A percentile compares a stretch with the other conserved stretches of the same genome.
Evolutionary conservation across 495 filamentous ascomycete species (phyloP).

Genomic region (Parathielavia appendiculata): DNA sequence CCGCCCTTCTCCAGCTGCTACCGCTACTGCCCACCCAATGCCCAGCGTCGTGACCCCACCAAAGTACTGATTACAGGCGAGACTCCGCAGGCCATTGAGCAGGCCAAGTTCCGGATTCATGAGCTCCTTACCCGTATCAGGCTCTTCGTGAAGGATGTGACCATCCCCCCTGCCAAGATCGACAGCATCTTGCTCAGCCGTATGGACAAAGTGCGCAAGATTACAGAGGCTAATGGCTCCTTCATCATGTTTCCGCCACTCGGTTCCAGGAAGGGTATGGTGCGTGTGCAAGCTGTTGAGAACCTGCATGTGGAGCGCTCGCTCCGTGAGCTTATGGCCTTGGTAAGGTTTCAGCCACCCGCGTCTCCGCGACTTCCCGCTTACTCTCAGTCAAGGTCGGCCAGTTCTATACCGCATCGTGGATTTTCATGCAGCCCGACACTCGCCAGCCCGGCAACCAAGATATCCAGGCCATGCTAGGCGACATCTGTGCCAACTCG

Average conservation of each 20-base stretch:
- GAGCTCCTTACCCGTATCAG: conserved; percentile 71
- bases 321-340: conserved; percentile 86
- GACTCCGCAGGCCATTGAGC: conserved; percentile 67
- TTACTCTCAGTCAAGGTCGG: conserved; percentile 58
- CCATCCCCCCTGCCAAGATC: conserved; percentile 80
- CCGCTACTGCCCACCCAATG: conserved; percentile 76
- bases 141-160: conserved; percentile 85
- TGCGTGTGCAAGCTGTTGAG: conserved; percentile 88
- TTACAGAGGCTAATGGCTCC: conserved; percentile 92
- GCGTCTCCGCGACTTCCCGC: conserved; percentile 14
- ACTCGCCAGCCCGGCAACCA: conserved; percentile 57
- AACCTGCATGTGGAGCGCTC: conserved; percentile 91
- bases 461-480: conserved; percentile 83
- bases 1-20: conserved; percentile 86
- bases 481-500: conserved; percentile 93
- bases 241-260: conserved; percentile 86
- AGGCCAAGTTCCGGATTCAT: conserved; percentile 83
- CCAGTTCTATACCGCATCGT: conserved; percentile 95
- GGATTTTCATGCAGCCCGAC: conserved; percentile 84
- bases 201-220: conserved; percentile 93
- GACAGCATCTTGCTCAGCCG: conserved; percentile 88
- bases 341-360: conserved; percentile 51
- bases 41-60: conserved; percentile 72
- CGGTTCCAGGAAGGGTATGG: conserved; percentile 68
- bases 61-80: conserved; percentile 93